Evolutionary conservation across 1,139 yeast genomes (phyloP).

Genomic region (Suhomyces anneliseae): DNA sequence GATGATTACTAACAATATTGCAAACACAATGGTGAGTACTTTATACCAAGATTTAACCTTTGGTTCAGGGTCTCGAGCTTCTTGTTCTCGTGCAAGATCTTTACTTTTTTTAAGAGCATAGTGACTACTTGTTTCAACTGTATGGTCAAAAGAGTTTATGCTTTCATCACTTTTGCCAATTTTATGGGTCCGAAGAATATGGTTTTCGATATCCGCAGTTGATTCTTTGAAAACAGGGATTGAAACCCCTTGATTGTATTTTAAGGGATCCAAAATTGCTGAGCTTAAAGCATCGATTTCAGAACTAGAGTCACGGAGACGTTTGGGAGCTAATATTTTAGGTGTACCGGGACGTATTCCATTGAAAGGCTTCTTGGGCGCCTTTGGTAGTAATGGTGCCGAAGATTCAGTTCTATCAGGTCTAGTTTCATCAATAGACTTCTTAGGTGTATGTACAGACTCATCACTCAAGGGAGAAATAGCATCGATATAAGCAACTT

Average conservation of each 20-base stretch:
- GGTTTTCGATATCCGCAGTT: not conserved
- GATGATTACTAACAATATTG: constrained; percentile 12
- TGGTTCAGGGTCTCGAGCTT: not conserved
- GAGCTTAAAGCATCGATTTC: not conserved
- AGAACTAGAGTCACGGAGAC: not conserved
- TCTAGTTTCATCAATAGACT: too few species aligned
- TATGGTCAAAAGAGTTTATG: not conserved
- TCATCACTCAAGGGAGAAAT: constrained; percentile 16
- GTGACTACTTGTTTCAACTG: not conserved
- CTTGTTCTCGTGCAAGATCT: not conserved
- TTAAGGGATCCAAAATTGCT: constrained; percentile 1
- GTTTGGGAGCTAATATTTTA: too few species aligned
- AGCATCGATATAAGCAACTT: constrained; percentile 5
- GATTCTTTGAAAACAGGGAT: not conserved
- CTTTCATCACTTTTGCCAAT: not conserved
- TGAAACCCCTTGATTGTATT: not conserved
- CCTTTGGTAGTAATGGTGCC: too few species aligned
- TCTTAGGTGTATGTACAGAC: not conserved
- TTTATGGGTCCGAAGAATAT: not conserved
- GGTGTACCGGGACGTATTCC: too few species aligned
- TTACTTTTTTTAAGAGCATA: not conserved
- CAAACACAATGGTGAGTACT: not conserved
- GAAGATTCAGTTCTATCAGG: too few species aligned
- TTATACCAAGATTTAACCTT: not conserved
- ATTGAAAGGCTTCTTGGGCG: too few species aligned